A percentile compares a stretch with the other conserved stretches of the same genome.
These are phyloP conservation scores for Diaporthe sp. DNA, from an alignment of 2,329 filamentous ascomycete genomes.

Conservation along the genomic window DNA sequence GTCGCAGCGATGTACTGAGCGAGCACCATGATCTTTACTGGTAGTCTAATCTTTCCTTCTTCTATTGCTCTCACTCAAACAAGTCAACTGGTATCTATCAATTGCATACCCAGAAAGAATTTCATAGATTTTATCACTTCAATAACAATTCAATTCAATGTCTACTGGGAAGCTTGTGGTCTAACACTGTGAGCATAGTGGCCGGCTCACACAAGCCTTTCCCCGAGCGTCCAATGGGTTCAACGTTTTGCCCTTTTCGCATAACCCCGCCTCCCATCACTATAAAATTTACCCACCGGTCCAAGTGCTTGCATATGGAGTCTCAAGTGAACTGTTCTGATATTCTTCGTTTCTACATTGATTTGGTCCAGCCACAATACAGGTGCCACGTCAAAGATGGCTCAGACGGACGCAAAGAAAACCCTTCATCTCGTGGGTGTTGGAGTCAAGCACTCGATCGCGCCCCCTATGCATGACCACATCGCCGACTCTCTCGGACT, in stretches of 20 bases:
- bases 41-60: too few relatives aligned
- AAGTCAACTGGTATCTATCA: too few relatives aligned
- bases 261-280: neutral
- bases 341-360: neutral
- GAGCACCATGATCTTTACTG: too few relatives aligned
- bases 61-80: slow-evolving; percentile 46
- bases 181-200: neutral
- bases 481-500: slow-evolving; percentile 52
- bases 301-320: neutral
- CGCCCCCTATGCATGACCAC: slow-evolving; percentile 56
- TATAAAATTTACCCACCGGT: neutral
- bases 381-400: neutral
- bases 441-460: slow-evolving; percentile 57
- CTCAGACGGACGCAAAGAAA: slow-evolving; percentile 25
- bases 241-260: neutral
- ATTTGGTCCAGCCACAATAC: neutral
- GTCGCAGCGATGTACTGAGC: too few relatives aligned
- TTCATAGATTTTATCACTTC: too few relatives aligned
- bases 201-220: neutral
- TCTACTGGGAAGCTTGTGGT: too few relatives aligned
- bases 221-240: neutral
- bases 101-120: too few relatives aligned
- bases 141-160: too few relatives aligned
- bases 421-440: slow-evolving; percentile 55
- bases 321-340: neutral